These are phyloP conservation scores for Solanum chacoense DNA, from an alignment of 305 asterid genomes.

Conservation along the genomic window DNA sequence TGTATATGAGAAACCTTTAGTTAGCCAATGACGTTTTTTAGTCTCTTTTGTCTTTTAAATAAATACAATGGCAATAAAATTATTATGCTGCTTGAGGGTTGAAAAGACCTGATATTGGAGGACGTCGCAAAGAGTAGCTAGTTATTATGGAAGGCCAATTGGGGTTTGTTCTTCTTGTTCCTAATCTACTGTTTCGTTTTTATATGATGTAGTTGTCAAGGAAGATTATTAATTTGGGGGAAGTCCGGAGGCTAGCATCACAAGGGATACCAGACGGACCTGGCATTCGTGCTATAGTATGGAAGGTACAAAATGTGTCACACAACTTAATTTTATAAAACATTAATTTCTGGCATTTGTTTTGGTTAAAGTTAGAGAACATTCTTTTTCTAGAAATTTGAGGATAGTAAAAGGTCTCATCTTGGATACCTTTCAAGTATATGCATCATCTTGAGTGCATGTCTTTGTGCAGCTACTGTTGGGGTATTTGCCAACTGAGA, in stretches of 20 bases:
- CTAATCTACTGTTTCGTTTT: not conserved
- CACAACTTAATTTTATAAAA: not conserved
- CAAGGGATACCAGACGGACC: constrained; percentile 85
- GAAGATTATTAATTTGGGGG: constrained; percentile 70
- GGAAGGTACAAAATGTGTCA: constrained; percentile 53
- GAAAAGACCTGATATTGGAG: not conserved
- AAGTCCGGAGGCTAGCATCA: constrained; percentile 65
- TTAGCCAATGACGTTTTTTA: not conserved
- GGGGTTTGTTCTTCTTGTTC: not conserved
- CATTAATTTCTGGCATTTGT: not conserved
- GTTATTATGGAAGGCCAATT: not conserved
- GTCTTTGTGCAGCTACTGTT: constrained; percentile 53
- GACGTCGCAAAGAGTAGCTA: not conserved
- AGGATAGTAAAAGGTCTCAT: not conserved
- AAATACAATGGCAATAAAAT: not conserved
- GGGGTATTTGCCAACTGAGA: constrained; percentile 80
- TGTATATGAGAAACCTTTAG: not conserved
- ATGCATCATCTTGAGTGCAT: not conserved
- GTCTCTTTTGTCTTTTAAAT: not conserved
- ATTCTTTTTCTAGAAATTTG: not conserved
- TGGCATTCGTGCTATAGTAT: constrained; percentile 76
- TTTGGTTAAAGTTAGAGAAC: not conserved
- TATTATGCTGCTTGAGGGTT: not conserved
- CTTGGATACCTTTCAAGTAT: not conserved
- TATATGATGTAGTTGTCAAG: constrained; percentile 44